Evolutionary conservation across 2,329 filamentous ascomycete species (phyloP), one percentile per base, ranked within the genome.

Genomic region (Aureobasidium mangrovei): DNA sequence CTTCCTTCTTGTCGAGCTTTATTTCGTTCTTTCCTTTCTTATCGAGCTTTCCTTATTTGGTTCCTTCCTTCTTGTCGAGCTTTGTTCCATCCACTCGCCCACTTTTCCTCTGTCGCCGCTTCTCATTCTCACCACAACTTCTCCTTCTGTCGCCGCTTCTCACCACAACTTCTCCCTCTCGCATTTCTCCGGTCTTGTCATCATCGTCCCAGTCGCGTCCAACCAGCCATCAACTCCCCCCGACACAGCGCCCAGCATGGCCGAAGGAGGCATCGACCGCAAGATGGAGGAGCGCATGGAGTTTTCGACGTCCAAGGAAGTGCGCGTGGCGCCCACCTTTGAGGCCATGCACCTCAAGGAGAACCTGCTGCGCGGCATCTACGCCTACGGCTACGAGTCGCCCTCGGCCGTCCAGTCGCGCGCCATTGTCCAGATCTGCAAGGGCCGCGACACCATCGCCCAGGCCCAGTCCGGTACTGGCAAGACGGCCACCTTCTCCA

Each of bases 371-470:
- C 91, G 93, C 61, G 93, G 93, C 60, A 91, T 98, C 69, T 98
- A 98, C 69, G 93, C 93, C 35, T 98, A 98, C 65, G 93, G 93
- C 60, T 98, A 97, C 74, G 93, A 98, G 70, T 96, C 93, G 2
- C 93, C 93, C 9, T 98, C 93, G 0, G 93, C 93, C 10, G 91
- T 98, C 18, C 93, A 98, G 75, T 96, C 91, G 62, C 88, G 93
- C 67, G 93, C 93, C 52, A 98, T 98, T 67, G 93, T 98, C 47
- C 93, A 97, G 74, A 88, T 98, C 67, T 98, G 93, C 82, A 97
- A 97, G 74, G 93, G 93, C 61, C 89, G 93, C 73, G 93, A 98
- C 72, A 97, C 93, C 59, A 98, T 98, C 68, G 93, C 93, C 18
- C 93, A 98, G 70, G 93, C 93, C 24, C 93, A 97, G 72, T 96